Conservation (phyloP, 164 flowering plant genomes). For the Aristolochia fimbriata region DNA sequence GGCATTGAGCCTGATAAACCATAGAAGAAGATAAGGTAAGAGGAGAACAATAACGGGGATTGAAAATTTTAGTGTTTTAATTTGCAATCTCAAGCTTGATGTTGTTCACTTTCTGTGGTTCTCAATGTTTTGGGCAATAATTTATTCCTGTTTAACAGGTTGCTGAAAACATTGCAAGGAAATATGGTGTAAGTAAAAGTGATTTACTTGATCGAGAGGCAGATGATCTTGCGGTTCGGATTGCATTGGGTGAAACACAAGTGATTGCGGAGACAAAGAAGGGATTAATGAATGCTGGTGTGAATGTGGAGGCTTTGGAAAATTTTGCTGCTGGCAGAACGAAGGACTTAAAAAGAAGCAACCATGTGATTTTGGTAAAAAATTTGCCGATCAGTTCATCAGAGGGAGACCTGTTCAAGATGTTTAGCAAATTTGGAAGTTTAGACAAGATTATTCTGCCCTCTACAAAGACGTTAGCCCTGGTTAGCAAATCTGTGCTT, state of each 20-base stretch:
- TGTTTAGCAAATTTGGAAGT: conserved; percentile 85
- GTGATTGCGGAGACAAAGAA: conserved; percentile 87
- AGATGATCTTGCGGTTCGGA: conserved; percentile 83
- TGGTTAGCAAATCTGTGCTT: conserved; percentile 39
- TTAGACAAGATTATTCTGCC: conserved; percentile 84
- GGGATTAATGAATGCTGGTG: conserved; percentile 67
- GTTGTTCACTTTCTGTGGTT: too few species aligned
- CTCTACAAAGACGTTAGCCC: conserved; percentile 75
- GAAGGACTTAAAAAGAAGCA: conserved; percentile 66
- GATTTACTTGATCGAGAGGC: conserved; percentile 77
- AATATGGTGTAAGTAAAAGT: conserved; percentile 74
- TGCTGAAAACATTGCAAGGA: conserved; percentile 84
- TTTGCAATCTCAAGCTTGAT: too few species aligned
- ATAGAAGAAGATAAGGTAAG: too few species aligned
- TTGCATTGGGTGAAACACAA: conserved; percentile 89
- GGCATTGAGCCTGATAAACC: too few species aligned
- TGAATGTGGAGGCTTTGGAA: conserved; percentile 65
- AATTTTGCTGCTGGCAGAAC: conserved; percentile 52
- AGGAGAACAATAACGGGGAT: too few species aligned
- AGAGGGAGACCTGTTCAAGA: conserved; percentile 61
- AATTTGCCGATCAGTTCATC: conserved; percentile 88
- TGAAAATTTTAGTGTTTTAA: too few species aligned
- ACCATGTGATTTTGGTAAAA: conserved; percentile 75
- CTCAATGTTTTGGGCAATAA: neutral
- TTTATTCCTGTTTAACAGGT: conserved; percentile 32